These are phyloP conservation scores for Colletotrichum filicis DNA, from an alignment of 2,329 filamentous ascomycete genomes.

Conservation along the genomic window DNA sequence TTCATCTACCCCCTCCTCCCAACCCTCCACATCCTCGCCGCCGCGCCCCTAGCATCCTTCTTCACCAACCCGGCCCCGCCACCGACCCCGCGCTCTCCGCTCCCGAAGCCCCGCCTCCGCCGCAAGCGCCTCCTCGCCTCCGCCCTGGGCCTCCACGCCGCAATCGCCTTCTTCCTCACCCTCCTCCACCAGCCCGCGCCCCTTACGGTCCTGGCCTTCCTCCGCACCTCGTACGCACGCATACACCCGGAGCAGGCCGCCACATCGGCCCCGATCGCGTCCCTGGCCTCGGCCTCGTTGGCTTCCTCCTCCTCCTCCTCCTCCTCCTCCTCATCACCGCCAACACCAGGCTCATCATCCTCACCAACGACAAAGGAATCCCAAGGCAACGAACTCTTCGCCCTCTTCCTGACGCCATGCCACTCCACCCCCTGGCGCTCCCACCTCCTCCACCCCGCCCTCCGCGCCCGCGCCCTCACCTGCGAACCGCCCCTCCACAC, in stretches of 20 bases:
- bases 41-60: slow-evolving; percentile 72
- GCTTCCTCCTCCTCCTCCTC: slow-evolving; percentile 41
- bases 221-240: slow-evolving; percentile 78
- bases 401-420: slow-evolving; percentile 92
- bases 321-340: slow-evolving; percentile 41
- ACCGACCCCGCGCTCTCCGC: slow-evolving; percentile 38
- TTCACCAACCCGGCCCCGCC: slow-evolving; percentile 60
- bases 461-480: slow-evolving; percentile 85
- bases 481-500: slow-evolving; percentile 89
- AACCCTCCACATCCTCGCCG: slow-evolving; percentile 83
- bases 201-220: slow-evolving; percentile 76
- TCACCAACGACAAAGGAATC: slow-evolving; percentile 18
- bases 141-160: slow-evolving; percentile 73
- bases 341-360: slow-evolving; percentile 32
- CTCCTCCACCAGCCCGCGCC: slow-evolving; percentile 84
- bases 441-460: slow-evolving; percentile 79
- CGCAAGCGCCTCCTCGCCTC: slow-evolving; percentile 66
- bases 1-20: slow-evolving; percentile 96
- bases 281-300: slow-evolving; percentile 42
- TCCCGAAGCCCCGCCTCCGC: slow-evolving; percentile 49
- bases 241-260: slow-evolving; percentile 54
- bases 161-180: slow-evolving; percentile 79
- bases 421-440: slow-evolving; percentile 96
- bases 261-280: slow-evolving; percentile 36
- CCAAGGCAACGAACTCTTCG: slow-evolving; percentile 60